Percentiles rank a stretch among this genome's conserved stretches.
Evolutionary conservation across 108 stramenopile species (phyloP).

Genomic region (Nitzschia sp.): DNA sequence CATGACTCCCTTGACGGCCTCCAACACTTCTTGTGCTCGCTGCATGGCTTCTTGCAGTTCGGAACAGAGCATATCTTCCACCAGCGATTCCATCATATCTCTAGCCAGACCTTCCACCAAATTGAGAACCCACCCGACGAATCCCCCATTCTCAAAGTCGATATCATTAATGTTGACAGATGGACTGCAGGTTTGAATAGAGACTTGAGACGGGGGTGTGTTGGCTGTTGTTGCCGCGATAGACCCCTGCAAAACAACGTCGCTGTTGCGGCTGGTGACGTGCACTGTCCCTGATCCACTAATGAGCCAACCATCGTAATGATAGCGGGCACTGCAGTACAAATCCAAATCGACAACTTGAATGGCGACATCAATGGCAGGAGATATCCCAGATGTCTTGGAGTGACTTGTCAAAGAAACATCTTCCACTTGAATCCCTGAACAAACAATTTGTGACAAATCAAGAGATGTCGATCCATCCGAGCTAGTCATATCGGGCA

Average conservation of each 20-base stretch:
- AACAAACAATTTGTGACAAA: constrained; percentile 21
- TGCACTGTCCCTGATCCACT: constrained; percentile 17
- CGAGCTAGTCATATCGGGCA: background rate
- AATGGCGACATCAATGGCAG: background rate
- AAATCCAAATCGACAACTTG: constrained; percentile 30
- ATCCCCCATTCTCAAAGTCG: constrained; percentile 35
- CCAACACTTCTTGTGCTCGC: constrained; percentile 16
- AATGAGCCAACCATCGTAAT: constrained; percentile 20
- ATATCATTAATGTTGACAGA: constrained; percentile 25
- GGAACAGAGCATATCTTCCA: constrained; percentile 8
- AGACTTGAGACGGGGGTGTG: constrained; percentile 4
- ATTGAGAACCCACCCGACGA: constrained; percentile 29
- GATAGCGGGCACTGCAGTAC: constrained; percentile 25
- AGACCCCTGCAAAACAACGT: background rate
- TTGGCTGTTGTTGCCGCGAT: background rate
- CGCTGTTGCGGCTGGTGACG: constrained; percentile 14
- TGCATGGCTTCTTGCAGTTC: constrained; percentile 14
- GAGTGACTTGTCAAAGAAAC: background rate
- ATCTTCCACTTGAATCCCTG: constrained; percentile 16
- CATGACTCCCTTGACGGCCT: constrained; percentile 7
- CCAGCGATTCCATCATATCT: constrained; percentile 12
- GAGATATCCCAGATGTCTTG: background rate
- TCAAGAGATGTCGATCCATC: constrained; percentile 3
- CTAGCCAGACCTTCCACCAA: constrained; percentile 21
- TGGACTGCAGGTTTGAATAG: constrained; percentile 16